Conservation (phyloP, 371 early-diverging fungal species). For the Dichotomocladium elegans region DNA sequence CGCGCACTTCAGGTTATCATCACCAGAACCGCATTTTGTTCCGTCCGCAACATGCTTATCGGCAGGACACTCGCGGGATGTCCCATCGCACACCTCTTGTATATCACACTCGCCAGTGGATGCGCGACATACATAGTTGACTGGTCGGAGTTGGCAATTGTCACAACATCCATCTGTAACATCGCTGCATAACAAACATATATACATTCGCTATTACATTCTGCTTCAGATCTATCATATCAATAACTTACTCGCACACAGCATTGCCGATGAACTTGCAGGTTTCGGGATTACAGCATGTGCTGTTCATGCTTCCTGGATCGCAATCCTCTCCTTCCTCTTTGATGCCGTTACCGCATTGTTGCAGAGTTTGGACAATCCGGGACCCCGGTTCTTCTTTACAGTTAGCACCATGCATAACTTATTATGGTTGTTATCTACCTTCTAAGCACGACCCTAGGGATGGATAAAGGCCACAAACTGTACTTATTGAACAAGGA, state of each 20-base stretch:
- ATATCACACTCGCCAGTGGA: conserved; percentile 79
- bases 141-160: conserved; percentile 65
- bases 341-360: conserved; percentile 93
- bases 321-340: conserved; percentile 93
- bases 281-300: conserved; percentile 77
- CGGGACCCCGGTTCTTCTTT: conserved; percentile 47
- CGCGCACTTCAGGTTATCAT: conserved; percentile 60
- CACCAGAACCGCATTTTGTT: conserved; percentile 49
- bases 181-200: conserved; percentile 65
- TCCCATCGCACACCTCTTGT: conserved; percentile 77
- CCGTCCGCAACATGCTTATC: conserved; percentile 68
- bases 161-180: conserved; percentile 79
- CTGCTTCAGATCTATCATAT: no score
- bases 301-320: conserved; percentile 68
- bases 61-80: conserved; percentile 64
- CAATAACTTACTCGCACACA: conserved; percentile 60
- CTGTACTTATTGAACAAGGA: conserved; percentile 70
- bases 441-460: conserved; percentile 56
- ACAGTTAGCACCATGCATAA: not conserved
- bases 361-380: conserved; percentile 43
- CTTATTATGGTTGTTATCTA: conserved; percentile 13
- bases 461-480: conserved; percentile 56
- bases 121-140: conserved; percentile 69
- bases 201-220: not conserved
- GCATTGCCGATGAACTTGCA: conserved; percentile 79